These are phyloP conservation scores for Skeletonema marinoi DNA, from an alignment of 108 stramenopile genomes.

Conservation along the genomic window DNA sequence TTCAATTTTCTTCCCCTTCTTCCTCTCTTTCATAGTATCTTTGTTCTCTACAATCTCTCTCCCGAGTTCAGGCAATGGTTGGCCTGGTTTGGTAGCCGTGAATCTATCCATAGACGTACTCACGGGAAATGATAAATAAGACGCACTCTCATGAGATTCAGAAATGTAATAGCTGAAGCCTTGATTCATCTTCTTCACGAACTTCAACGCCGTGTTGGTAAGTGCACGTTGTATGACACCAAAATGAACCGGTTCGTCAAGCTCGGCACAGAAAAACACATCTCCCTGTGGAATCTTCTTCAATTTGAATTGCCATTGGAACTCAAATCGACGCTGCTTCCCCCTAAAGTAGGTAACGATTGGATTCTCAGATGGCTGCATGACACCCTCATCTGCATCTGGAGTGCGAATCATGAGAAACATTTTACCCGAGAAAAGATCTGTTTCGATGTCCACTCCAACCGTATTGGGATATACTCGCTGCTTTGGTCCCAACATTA, in stretches of 20 bases:
- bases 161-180: conserved; percentile 42
- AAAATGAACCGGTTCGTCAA: conserved; percentile 83
- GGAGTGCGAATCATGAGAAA: conserved; percentile 86
- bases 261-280: conserved; percentile 81
- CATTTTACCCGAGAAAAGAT: conserved; percentile 82
- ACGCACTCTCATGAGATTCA: conserved; percentile 40
- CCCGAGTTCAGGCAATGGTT: conserved; percentile 77
- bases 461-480: conserved; percentile 55
- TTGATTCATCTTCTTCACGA: conserved; percentile 81
- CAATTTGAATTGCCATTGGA: conserved; percentile 88
- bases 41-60: conserved; percentile 68
- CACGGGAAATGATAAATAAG: conserved; percentile 89
- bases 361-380: conserved; percentile 34
- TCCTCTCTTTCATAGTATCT: conserved; percentile 69
- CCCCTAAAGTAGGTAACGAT: conserved; percentile 62
- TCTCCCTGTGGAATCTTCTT: conserved; percentile 76
- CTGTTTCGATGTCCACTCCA: conserved; percentile 61
- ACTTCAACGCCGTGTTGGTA: conserved; percentile 83
- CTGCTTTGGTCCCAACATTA: conserved; percentile 46
- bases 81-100: conserved; percentile 77
- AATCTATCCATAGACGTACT: conserved; percentile 84
- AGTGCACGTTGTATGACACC: conserved; percentile 89
- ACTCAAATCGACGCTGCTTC: conserved; percentile 90
- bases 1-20: conserved; percentile 56
- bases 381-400: conserved; percentile 62